phyloP scores from a whole-genome alignment of 345 rosid genomes.

The Brassica incana region DNA sequence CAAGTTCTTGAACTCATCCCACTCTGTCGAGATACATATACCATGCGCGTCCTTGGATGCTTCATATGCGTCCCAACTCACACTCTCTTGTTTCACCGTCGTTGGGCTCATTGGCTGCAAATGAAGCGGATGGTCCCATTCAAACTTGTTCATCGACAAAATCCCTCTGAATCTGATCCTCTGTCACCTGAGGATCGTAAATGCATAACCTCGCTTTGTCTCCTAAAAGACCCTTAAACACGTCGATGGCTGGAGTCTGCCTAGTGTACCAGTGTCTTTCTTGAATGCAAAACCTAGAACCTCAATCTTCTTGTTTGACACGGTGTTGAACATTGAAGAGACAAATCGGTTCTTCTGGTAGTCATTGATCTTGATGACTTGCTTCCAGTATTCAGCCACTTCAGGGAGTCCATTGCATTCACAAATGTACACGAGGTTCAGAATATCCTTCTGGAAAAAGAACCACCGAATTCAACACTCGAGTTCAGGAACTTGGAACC shows the following conservation, averaged over 20 bases:
- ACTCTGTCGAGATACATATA: conserved; percentile 74
- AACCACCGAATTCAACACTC: conserved; percentile 88
- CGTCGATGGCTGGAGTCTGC: conserved; percentile 83
- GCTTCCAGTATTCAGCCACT: conserved; percentile 80
- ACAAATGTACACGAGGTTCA: conserved; percentile 72
- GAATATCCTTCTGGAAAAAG: conserved; percentile 81
- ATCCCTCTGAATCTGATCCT: conserved; percentile 73
- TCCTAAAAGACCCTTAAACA: conserved; percentile 73
- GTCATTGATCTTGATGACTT: conserved; percentile 50
- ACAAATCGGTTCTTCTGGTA: no score
- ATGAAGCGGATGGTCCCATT: conserved; percentile 82
- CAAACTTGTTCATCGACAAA: conserved; percentile 71
- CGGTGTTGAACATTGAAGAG: no score
- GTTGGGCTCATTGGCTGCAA: conserved; percentile 70
- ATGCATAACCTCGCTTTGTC: conserved; percentile 72
- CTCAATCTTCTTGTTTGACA: conserved; percentile 39
- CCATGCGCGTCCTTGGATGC: conserved; percentile 76
- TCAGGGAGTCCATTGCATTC: conserved; percentile 80
- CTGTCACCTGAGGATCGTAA: conserved; percentile 75
- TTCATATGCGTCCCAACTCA: conserved; percentile 68
- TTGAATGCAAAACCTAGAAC: conserved; percentile 83
- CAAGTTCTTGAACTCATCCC: conserved; percentile 82
- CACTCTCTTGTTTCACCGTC: conserved; percentile 56
- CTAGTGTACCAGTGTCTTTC: conserved; percentile 85
- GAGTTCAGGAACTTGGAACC: conserved; percentile 80